phyloP scores from a whole-genome alignment of 352 stramenopile species.

The Globisporangium irregulare region DNA sequence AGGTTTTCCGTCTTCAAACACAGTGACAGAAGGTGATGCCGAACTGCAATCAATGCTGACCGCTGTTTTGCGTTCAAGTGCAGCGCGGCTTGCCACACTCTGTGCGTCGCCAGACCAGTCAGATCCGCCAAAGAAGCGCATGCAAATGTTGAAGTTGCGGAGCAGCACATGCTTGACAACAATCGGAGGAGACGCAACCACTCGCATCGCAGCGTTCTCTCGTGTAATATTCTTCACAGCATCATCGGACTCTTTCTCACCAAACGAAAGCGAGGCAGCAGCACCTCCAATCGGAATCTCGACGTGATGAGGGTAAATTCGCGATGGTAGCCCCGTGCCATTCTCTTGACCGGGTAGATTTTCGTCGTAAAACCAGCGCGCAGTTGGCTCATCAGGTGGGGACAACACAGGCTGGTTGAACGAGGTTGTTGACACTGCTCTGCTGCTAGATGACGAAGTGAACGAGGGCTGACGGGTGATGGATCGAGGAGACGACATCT shows the following conservation, averaged over 20 bases:
- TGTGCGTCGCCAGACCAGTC: slow-evolving; percentile 69
- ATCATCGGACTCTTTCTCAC: slow-evolving; percentile 76
- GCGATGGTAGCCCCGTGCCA: slow-evolving; percentile 52
- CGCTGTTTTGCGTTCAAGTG: slow-evolving; percentile 10
- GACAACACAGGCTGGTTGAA: slow-evolving; percentile 45
- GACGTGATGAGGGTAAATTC: slow-evolving; percentile 85
- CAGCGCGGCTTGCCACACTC: slow-evolving; percentile 32
- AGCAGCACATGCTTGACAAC: slow-evolving; percentile 79
- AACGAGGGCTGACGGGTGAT: slow-evolving; percentile 56
- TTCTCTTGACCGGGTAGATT: slow-evolving; percentile 24
- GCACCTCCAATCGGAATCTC: slow-evolving; percentile 84
- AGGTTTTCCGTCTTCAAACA: slow-evolving; percentile 4
- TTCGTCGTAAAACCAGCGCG: slow-evolving; percentile 82
- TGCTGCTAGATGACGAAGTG: slow-evolving; percentile 52
- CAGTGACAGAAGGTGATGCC: neutral
- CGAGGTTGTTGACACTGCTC: slow-evolving; percentile 36
- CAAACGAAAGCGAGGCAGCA: slow-evolving; percentile 81
- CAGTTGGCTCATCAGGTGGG: slow-evolving; percentile 66
- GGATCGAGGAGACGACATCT: slow-evolving; percentile 39
- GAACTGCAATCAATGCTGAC: neutral
- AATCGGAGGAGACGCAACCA: slow-evolving; percentile 44
- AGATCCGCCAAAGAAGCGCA: slow-evolving; percentile 84
- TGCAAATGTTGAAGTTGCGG: slow-evolving; percentile 86
- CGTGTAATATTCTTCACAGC: slow-evolving; percentile 69
- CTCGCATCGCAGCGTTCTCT: slow-evolving; percentile 52